Evolutionary conservation across 495 filamentous ascomycete genomes (phyloP), one percentile per base, ranked within the genome.

Genomic region (Penicillium malachiteum): DNA sequence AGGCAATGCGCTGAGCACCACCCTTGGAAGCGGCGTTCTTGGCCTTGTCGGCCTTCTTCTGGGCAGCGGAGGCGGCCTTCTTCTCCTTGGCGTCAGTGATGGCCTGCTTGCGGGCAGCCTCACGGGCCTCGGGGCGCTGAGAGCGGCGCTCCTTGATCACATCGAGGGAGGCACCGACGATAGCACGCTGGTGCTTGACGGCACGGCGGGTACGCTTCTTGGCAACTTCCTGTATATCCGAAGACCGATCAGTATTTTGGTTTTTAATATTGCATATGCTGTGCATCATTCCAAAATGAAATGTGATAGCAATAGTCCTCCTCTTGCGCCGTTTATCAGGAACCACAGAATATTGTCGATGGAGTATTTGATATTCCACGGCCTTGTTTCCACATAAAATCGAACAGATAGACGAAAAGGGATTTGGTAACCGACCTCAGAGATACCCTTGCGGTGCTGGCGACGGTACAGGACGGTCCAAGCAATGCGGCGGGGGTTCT

Each of bases 401-500:
- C 38, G 30, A 40, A 51, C 54, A 26, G 21, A 67, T 59, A 55
- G 57, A 59, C 54, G 48, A 57, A 61, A n/a, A 58, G 50, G 63
- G 59, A 59, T 53, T 42, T 67, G 62, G 62, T 60, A 61, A 80
- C 88, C 80, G 85, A 97, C 94, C 91, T 99, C 94, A 84, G 93
- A 94, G 83, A 97, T 92, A 87, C 94, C 94, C 91, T 99, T 99
- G 85, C 90, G 93, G 86, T 97, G 93, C 82, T 96, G 91, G 78
- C 92, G 87, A 78, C 94, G 86, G 87, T 85, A 99, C 56, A 99
- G 90, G 65, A 92, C 87, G 55, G 94, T 99, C 94, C 94, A 99
- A 63, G 92, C 87, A 77, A 99, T 97, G 69, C 92, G 89, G 75
- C 94, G 91, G 71, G 94, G 94, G 87, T 99, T 99, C 88, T 99